phyloP scores from a whole-genome alignment of 208 protist genomes.

The Trypanosoma cruzi region DNA sequence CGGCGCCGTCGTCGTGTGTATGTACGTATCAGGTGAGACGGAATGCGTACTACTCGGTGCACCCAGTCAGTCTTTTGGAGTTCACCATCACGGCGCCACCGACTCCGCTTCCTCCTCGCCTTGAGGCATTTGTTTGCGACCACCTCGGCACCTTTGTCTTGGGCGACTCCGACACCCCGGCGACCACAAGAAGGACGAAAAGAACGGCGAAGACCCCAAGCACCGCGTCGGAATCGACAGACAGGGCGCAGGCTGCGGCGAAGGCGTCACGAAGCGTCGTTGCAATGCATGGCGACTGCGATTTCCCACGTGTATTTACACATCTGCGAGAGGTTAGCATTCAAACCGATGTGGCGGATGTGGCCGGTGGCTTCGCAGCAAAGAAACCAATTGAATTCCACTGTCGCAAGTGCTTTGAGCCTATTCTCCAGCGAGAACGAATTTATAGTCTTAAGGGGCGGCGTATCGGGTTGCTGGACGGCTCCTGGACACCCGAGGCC shows the following conservation, averaged over 20 bases:
- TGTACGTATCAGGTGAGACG: conserved; percentile 62
- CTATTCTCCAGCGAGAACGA: conserved; percentile 51
- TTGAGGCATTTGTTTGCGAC: conserved; percentile 60
- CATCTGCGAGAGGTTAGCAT: conserved; percentile 72
- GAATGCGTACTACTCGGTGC: conserved; percentile 81
- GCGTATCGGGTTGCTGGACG: conserved; percentile 69
- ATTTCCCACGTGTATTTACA: conserved; percentile 87
- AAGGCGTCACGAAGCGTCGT: conserved; percentile 19
- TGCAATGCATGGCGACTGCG: conserved; percentile 71
- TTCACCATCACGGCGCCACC: conserved; percentile 64
- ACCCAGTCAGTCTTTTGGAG: conserved; percentile 76
- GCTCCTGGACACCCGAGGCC: conserved; percentile 77
- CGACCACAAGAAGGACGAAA: conserved; percentile 13
- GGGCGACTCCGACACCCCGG: conserved; percentile 55
- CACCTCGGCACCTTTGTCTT: conserved; percentile 65
- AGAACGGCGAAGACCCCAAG: neutral
- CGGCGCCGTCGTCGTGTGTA: conserved; percentile 6
- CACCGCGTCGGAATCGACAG: neutral
- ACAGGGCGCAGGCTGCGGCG: neutral
- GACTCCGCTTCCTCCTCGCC: conserved; percentile 45
- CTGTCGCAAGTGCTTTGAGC: conserved; percentile 84
- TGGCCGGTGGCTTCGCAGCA: conserved; percentile 3
- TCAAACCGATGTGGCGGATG: conserved; percentile 23
- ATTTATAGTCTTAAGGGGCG: conserved; percentile 48
- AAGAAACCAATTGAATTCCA: conserved; percentile 59